Conservation (phyloP, 2,329 filamentous ascomycete species). For the Curvularia sp. region DNA sequence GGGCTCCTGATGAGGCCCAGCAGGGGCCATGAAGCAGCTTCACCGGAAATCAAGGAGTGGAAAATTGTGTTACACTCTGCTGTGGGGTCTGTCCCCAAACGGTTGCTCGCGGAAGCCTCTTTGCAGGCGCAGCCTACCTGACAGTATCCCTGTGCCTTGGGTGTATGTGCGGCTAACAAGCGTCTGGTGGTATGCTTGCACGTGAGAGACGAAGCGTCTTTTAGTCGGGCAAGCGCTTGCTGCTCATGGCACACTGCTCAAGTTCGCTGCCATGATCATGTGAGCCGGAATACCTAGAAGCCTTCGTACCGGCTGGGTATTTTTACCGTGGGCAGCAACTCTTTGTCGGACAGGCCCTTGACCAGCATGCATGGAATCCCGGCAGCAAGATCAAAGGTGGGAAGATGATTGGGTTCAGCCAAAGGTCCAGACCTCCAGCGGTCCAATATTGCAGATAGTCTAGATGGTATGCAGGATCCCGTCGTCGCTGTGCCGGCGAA, state of each 20-base stretch:
- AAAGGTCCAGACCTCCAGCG: slow-evolving; percentile 14
- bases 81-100: slow-evolving; percentile 22
- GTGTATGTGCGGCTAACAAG: slow-evolving; percentile 13
- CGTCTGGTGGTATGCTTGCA: slow-evolving; percentile 28
- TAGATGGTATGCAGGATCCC: slow-evolving; percentile 37
- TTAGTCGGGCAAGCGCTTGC: slow-evolving; percentile 16
- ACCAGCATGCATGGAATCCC: slow-evolving; percentile 26
- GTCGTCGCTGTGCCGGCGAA: slow-evolving; percentile 19
- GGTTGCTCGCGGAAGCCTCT: slow-evolving; percentile 28
- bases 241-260: not conserved
- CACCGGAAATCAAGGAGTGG: slow-evolving; percentile 35
- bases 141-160: slow-evolving; percentile 8
- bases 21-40: slow-evolving; percentile 27
- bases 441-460: slow-evolving; percentile 27
- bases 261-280: not conserved
- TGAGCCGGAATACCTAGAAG: not conserved
- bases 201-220: slow-evolving; percentile 17
- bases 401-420: not conserved
- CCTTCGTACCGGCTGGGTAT: not conserved
- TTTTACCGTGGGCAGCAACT: not conserved
- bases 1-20: slow-evolving; percentile 11
- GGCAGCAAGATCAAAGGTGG: slow-evolving; percentile 22
- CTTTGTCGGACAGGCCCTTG: not conserved
- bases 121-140: slow-evolving; percentile 25
- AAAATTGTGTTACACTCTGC: slow-evolving; percentile 34